A percentile compares a stretch with the other conserved stretches of the same genome.
These are phyloP conservation scores for Cerioporus squamosus DNA, from an alignment of 1,284 basidiomycete genomes.

Conservation along the genomic window DNA sequence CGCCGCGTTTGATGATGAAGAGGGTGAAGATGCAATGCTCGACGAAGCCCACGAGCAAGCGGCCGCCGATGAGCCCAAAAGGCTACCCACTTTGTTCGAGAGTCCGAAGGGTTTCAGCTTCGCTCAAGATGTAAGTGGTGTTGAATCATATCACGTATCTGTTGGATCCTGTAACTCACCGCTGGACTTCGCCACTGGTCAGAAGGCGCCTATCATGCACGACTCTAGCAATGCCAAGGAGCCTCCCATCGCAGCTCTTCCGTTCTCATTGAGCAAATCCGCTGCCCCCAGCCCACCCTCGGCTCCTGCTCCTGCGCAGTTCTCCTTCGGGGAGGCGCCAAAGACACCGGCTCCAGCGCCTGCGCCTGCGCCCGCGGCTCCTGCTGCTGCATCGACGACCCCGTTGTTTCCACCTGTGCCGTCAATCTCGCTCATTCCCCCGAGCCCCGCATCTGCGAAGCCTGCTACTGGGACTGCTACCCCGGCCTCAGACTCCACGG, in stretches of 20 bases:
- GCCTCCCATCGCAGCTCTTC: slow-evolving; percentile 63
- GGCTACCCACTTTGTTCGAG: slow-evolving; percentile 58
- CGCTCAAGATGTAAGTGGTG: slow-evolving; percentile 57
- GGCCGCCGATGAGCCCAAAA: slow-evolving; percentile 54
- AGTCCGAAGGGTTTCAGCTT: slow-evolving; percentile 71
- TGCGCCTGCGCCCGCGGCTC: slow-evolving; percentile 7
- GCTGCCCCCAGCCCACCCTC: slow-evolving; percentile 1
- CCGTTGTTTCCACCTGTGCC: slow-evolving; percentile 26
- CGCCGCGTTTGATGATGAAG: slow-evolving; percentile 67
- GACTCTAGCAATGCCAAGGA: slow-evolving; percentile 53
- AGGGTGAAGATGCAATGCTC: slow-evolving; percentile 51
- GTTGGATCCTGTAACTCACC: not conserved
- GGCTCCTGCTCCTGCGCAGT: slow-evolving; percentile 3
- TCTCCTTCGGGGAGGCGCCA: slow-evolving; percentile 1
- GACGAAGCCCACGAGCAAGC: slow-evolving; percentile 40
- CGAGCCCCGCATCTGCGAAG: slow-evolving; percentile 24
- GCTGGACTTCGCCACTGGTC: slow-evolving; percentile 1
- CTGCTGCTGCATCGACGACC: slow-evolving; percentile 4
- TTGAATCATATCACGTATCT: not conserved
- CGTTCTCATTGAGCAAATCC: slow-evolving; percentile 62
- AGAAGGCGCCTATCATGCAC: slow-evolving; percentile 32
- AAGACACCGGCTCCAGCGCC: slow-evolving; percentile 1
- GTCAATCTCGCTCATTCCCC: slow-evolving; percentile 28
- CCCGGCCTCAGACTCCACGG: slow-evolving; percentile 4
- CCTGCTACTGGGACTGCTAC: slow-evolving; percentile 4